Conservation (phyloP, 257 asterid species). For the Euphrasia confusa region DNA sequence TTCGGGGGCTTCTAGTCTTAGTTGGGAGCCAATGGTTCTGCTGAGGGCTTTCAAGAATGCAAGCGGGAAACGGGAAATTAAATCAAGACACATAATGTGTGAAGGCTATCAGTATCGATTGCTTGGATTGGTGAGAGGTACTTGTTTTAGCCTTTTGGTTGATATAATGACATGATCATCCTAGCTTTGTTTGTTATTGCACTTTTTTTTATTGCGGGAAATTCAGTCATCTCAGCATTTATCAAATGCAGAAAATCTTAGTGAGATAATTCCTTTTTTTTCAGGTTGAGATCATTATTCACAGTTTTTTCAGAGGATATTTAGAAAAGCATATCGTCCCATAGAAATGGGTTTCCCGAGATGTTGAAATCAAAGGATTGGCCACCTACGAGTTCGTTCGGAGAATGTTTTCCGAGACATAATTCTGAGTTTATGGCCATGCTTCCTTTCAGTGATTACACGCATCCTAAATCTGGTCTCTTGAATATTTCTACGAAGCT, state of each 20-base stretch:
- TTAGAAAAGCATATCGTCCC: conserved; percentile 52
- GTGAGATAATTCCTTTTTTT: conserved; percentile 8
- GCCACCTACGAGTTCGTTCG: conserved; percentile 70
- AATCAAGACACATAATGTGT: conserved; percentile 45
- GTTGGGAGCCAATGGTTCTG: conserved; percentile 94
- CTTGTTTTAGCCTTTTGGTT: background rate
- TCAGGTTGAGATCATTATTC: conserved; percentile 71
- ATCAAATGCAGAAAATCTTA: too few relatives aligned
- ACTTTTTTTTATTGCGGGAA: too few relatives aligned
- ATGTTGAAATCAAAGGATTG: conserved; percentile 82
- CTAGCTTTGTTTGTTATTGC: too few relatives aligned
- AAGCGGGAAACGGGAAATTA: conserved; percentile 44
- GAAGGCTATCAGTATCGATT: conserved; percentile 55
- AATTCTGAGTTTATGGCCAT: too few relatives aligned
- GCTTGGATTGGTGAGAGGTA: conserved; percentile 88
- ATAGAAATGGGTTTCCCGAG: conserved; percentile 83
- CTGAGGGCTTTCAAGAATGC: conserved; percentile 74
- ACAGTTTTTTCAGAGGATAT: conserved; percentile 74
- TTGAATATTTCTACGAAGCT: conserved; percentile 79
- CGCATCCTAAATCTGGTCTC: conserved; percentile 32
- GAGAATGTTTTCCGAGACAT: conserved; percentile 76
- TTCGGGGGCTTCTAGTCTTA: conserved; percentile 59
- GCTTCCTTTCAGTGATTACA: too few relatives aligned
- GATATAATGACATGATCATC: background rate
- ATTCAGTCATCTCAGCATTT: too few relatives aligned